These are phyloP conservation scores for Psidium guajava DNA, from an alignment of 345 rosid species.

Conservation along the genomic window DNA sequence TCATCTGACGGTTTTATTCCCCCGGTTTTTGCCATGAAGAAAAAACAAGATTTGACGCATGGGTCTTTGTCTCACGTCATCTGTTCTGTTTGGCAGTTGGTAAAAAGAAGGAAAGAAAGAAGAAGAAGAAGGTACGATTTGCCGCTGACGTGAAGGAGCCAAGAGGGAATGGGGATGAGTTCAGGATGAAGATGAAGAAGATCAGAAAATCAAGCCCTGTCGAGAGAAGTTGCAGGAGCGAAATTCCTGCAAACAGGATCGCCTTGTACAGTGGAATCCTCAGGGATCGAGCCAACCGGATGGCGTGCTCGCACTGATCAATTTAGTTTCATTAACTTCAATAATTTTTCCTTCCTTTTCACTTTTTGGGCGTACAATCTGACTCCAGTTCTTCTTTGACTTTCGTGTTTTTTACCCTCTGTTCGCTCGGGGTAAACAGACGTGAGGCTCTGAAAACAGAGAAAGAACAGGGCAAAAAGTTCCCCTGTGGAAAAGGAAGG, in stretches of 20 bases:
- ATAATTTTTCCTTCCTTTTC: not conserved
- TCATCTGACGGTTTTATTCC: not conserved
- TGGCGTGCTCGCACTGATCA: slow-evolving; percentile 6
- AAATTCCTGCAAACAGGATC: slow-evolving; percentile 1
- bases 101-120: slow-evolving; percentile 26
- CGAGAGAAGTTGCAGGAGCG: not conserved
- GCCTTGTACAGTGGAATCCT: slow-evolving; percentile 9
- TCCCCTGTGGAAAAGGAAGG: not conserved
- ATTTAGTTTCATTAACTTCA: not conserved
- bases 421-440: not conserved
- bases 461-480: not conserved
- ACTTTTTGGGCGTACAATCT: not conserved
- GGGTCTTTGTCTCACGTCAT: not conserved
- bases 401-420: not conserved
- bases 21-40: not conserved
- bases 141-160: slow-evolving; percentile 70
- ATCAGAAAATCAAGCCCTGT: not conserved
- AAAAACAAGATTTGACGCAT: not conserved
- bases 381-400: not conserved
- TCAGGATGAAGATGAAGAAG: not conserved
- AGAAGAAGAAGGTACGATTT: slow-evolving; percentile 35
- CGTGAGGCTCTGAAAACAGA: not conserved
- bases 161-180: not conserved
- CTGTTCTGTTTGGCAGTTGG: slow-evolving; percentile 16
- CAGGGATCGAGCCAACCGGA: slow-evolving; percentile 7